A percentile compares a stretch with the other conserved stretches of the same genome.
These are phyloP conservation scores for Vaccinium darrowii DNA, from an alignment of 148 eudicot species.

Conservation along the genomic window DNA sequence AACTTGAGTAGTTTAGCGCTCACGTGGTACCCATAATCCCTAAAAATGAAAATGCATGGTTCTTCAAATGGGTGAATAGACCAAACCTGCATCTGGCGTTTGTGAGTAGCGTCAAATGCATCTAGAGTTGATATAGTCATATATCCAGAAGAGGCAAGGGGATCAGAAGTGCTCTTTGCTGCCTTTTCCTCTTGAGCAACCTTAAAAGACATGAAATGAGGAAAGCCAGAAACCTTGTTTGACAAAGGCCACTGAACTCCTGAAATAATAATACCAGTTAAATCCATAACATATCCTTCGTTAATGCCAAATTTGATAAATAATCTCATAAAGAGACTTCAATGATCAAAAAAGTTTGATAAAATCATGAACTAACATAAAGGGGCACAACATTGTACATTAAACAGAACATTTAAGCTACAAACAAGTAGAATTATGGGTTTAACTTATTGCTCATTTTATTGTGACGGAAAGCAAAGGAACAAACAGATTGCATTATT, in stretches of 20 bases:
- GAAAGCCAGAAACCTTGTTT: slow-evolving; percentile 29
- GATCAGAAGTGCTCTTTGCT: slow-evolving; percentile 9
- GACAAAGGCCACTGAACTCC: slow-evolving; percentile 34
- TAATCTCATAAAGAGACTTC: background rate
- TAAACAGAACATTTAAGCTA: background rate
- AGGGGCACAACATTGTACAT: background rate
- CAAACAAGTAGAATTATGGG: background rate
- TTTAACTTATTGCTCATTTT: background rate
- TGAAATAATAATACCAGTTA: slow-evolving; percentile 17
- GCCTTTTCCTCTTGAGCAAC: slow-evolving; percentile 28
- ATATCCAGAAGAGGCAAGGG: slow-evolving; percentile 22
- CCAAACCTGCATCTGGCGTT: slow-evolving; percentile 28
- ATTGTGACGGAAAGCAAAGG: too few species aligned
- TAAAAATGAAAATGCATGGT: background rate
- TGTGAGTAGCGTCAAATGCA: slow-evolving; percentile 20
- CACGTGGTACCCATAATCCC: background rate
- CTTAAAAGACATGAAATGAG: slow-evolving; percentile 35
- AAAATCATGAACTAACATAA: background rate
- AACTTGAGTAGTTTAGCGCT: background rate
- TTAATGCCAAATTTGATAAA: background rate
- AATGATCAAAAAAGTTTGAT: background rate
- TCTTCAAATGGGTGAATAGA: background rate
- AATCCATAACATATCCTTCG: background rate
- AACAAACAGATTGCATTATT: too few species aligned
- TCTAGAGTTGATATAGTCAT: slow-evolving; percentile 23